Conservation (phyloP, 495 filamentous ascomycete species). For the Neurospora tetrasperma region DNA sequence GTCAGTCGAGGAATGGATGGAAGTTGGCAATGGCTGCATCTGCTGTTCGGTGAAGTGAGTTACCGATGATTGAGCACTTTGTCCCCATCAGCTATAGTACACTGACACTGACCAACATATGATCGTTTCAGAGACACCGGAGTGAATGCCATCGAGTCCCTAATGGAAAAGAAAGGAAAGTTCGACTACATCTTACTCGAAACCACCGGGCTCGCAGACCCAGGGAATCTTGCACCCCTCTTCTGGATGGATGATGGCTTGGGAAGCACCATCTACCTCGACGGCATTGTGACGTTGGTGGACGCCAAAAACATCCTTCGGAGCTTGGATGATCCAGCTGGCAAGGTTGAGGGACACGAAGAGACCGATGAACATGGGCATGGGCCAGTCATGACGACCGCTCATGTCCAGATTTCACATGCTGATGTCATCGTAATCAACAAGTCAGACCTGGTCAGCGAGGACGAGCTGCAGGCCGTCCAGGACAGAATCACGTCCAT, state of each 20-base stretch:
- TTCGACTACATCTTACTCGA: constrained; percentile 99
- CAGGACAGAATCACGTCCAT: constrained; percentile 63
- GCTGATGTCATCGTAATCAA: constrained; percentile 95
- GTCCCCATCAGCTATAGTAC: not conserved
- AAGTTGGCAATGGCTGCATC: constrained; percentile 93
- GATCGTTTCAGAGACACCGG: constrained; percentile 59
- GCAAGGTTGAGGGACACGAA: constrained; percentile 48
- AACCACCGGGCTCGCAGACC: constrained; percentile 91
- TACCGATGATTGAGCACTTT: not conserved
- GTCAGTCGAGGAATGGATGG: constrained; percentile 88
- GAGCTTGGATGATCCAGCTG: constrained; percentile 64
- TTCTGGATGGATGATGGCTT: constrained; percentile 97
- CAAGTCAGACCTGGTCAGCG: constrained; percentile 80
- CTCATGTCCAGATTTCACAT: constrained; percentile 92
- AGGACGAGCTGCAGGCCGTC: constrained; percentile 53
- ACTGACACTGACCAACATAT: not conserved
- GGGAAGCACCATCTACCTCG: constrained; percentile 87
- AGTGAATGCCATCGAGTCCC: constrained; percentile 83
- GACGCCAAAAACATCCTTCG: constrained; percentile 86
- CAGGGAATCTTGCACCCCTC: constrained; percentile 86
- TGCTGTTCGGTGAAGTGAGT: constrained; percentile 92
- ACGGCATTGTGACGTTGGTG: constrained; percentile 92
- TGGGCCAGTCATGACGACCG: constrained; percentile 69
- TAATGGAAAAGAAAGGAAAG: constrained; percentile 88
- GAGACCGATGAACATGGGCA: constrained; percentile 31